A percentile compares a stretch with the other conserved stretches of the same genome.
Conservation (phyloP, 2,329 filamentous ascomycete species). For the Neonectria coccinea region DNA sequence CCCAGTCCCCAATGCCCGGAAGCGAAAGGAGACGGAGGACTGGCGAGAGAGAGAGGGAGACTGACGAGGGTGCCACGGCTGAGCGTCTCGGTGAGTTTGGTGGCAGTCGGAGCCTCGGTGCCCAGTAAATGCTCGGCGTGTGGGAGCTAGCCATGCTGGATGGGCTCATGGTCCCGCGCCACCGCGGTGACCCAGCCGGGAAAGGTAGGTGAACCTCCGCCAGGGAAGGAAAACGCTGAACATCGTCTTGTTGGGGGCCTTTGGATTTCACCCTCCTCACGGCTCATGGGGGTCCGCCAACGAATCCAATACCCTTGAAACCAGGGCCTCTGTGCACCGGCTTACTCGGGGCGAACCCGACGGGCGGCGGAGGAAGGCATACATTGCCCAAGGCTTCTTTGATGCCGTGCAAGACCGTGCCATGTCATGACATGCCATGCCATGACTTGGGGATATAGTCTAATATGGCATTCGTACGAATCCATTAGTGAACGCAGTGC, state of each 20-base stretch:
- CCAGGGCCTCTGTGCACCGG: conserved; percentile 26
- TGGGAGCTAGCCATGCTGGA: conserved; percentile 30
- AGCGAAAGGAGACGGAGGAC: conserved; percentile 35
- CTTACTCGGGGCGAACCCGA: conserved; percentile 33
- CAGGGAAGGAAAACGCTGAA: background rate
- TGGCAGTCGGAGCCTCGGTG: conserved; percentile 24
- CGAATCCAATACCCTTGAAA: conserved; percentile 35
- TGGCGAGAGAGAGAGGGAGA: conserved; percentile 1
- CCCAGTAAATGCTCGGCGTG: conserved; percentile 33
- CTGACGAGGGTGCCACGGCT: conserved; percentile 24
- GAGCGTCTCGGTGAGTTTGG: conserved; percentile 44
- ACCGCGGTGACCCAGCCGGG: conserved; percentile 36
- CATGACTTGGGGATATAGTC: conserved; percentile 23
- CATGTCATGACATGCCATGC: conserved; percentile 34
- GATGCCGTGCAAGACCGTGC: conserved; percentile 33
- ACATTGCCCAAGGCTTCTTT: conserved; percentile 30
- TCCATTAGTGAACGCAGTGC: background rate
- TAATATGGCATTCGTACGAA: conserved; percentile 20
- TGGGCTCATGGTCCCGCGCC: conserved; percentile 40
- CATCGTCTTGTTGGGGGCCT: background rate
- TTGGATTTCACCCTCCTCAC: background rate
- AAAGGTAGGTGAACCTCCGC: conserved; percentile 30
- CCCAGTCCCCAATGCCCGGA: conserved; percentile 25
- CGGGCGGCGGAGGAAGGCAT: conserved; percentile 32
- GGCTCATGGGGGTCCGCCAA: conserved; percentile 14